phyloP scores from a whole-genome alignment of 768 basidiomycete species.

The Lactarius hatsudake region DNA sequence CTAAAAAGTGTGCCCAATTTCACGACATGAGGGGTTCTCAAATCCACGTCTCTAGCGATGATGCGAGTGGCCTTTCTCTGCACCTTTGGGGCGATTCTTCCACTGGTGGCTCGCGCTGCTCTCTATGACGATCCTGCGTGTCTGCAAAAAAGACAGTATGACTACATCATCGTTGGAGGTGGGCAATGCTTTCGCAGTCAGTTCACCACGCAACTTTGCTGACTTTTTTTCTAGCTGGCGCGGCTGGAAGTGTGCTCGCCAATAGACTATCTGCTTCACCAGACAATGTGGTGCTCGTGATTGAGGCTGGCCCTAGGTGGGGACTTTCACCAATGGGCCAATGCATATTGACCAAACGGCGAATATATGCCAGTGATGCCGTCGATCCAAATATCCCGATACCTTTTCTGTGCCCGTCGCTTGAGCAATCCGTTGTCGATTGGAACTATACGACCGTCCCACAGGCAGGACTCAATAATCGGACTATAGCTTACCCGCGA shows the following conservation, averaged over 20 bases:
- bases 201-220: background rate
- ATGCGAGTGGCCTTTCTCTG: background rate
- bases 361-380: background rate
- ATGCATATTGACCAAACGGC: background rate
- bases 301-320: slow-evolving; percentile 8
- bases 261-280: slow-evolving; percentile 7
- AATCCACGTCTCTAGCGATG: background rate
- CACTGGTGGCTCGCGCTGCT: background rate
- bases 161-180: slow-evolving; percentile 8
- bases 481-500: slow-evolving; percentile 28
- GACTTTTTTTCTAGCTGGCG: background rate
- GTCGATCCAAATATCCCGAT: slow-evolving; percentile 24
- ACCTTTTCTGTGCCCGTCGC: slow-evolving; percentile 23
- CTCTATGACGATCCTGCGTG: background rate
- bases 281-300: background rate
- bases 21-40: background rate
- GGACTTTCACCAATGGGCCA: background rate
- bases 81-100: background rate
- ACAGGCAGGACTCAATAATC: slow-evolving; percentile 27
- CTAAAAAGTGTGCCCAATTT: background rate
- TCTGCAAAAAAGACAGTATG: background rate
- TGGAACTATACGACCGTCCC: slow-evolving; percentile 34
- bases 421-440: slow-evolving; percentile 25
- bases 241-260: slow-evolving; percentile 7
- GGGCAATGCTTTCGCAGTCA: background rate